Base-by-base conservation (phyloP, 1,139 yeast genomes). In the Nematodospora anomalae region DNA sequence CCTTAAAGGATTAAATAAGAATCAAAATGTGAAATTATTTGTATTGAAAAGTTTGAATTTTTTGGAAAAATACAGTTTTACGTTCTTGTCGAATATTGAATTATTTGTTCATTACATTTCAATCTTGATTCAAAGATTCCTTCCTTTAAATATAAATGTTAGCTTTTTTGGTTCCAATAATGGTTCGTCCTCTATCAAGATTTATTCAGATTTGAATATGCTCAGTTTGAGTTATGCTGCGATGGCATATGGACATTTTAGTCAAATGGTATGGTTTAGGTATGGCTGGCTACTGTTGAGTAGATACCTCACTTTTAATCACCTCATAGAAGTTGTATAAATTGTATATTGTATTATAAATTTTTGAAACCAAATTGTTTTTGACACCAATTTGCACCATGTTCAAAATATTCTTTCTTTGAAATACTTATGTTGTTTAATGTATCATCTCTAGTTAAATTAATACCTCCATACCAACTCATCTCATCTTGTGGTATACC, bases 251-350 rank as follows among this genome's bases (percentile, higher is more conserved):
- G 96, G 87, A 3, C 97, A 92, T 60, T 71, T 70, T 46, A 81
- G 95, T 3, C 99, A 92, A 58, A 85, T 92, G 88, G 90, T 83
- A 10, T 92, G 97, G 97, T 92, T 84, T 60, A 72, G 99, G 47
- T 87, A 85, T 67, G 83, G 89, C 2, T 92, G 97, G 97, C 69
- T 92, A 52, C 44, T 76, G 6, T 62, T 82, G 28, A 84, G 96
- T 44, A 71, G 94, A 45, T 85, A 84, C 61, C 74, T 84, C 74
- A 81, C 80, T 30, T 73, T 71, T 36, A 92, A 90, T 59, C 90
- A 86, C 52, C 69, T 89, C 42, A 62, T 64, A 28, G 63, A 65
- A 40, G 45, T 50, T 20, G 15, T 32, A 15, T 33, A 36, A 16
- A 18, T 28, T 21, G 21, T 20, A 23, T 20, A 21, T 22, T 10